Conservation (phyloP, 768 basidiomycete genomes). For the Amylocystis lapponica region DNA sequence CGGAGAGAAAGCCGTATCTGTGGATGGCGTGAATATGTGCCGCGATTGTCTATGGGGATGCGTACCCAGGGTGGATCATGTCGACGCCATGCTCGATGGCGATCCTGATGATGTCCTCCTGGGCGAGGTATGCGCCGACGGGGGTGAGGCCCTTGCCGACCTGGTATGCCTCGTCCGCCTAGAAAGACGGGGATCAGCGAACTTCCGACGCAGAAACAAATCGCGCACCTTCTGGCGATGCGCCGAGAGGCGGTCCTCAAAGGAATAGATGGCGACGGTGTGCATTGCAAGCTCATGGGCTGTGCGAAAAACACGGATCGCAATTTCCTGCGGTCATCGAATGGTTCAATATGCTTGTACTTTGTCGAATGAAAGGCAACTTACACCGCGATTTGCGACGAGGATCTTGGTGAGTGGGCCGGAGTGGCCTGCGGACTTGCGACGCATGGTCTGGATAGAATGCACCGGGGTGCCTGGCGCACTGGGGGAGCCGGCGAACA, state of each 20-base stretch:
- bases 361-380: constrained; percentile 22
- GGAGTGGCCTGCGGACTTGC: constrained; percentile 86
- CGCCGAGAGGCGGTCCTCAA: constrained; percentile 92
- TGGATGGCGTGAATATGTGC: no score
- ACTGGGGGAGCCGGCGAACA: constrained; percentile 70
- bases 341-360: background rate
- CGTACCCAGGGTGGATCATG: constrained; percentile 97
- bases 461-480: constrained; percentile 82
- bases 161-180: constrained; percentile 98
- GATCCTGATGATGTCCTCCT: constrained; percentile 94
- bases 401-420: constrained; percentile 89
- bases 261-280: constrained; percentile 97
- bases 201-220: background rate
- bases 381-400: constrained; percentile 86
- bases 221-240: constrained; percentile 90
- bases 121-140: constrained; percentile 94
- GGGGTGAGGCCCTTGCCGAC: constrained; percentile 96
- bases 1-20: constrained; percentile 97
- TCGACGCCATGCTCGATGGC: constrained; percentile 98
- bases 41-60: no score
- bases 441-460: constrained; percentile 85
- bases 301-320: constrained; percentile 96
- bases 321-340: constrained; percentile 72
- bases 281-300: constrained; percentile 99
- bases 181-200: background rate